These are phyloP conservation scores for Pezicula neosporulosa DNA, from an alignment of 2,329 filamentous ascomycete genomes.

Conservation along the genomic window DNA sequence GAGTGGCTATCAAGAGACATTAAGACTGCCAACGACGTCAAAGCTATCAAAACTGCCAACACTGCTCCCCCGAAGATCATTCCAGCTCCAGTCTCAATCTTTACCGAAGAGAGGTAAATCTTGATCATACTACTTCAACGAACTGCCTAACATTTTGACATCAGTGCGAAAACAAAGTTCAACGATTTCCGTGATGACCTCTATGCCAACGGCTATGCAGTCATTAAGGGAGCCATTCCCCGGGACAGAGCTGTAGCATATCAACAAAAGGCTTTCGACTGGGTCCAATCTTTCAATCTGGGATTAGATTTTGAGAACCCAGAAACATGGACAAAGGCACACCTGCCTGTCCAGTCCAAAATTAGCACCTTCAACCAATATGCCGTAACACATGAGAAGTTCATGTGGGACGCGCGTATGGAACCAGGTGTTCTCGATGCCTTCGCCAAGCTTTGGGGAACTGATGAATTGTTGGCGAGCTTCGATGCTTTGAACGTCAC, in stretches of 20 bases:
- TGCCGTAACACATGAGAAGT: constrained; percentile 34
- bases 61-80: neutral
- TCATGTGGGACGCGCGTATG: constrained; percentile 35
- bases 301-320: constrained; percentile 24
- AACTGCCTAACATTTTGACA: neutral
- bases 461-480: constrained; percentile 30
- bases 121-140: neutral
- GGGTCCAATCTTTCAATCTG: constrained; percentile 19
- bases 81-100: neutral
- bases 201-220: constrained; percentile 36
- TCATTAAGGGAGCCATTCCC: constrained; percentile 44
- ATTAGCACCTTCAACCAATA: constrained; percentile 30
- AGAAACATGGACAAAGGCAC: constrained; percentile 31
- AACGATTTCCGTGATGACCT: constrained; percentile 33
- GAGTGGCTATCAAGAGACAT: neutral
- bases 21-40: neutral
- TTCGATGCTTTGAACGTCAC: constrained; percentile 38
- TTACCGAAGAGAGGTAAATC: neutral
- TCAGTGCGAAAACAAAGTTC: constrained; percentile 14
- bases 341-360: constrained; percentile 35
- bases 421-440: constrained; percentile 34
- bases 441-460: constrained; percentile 33
- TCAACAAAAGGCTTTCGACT: constrained; percentile 22
- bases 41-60: neutral
- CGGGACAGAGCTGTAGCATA: constrained; percentile 35